Percentiles rank a stretch among this genome's conserved stretches.
Evolutionary conservation across 2,329 filamentous ascomycete species (phyloP).

Genomic region (Trichoderma koningii): DNA sequence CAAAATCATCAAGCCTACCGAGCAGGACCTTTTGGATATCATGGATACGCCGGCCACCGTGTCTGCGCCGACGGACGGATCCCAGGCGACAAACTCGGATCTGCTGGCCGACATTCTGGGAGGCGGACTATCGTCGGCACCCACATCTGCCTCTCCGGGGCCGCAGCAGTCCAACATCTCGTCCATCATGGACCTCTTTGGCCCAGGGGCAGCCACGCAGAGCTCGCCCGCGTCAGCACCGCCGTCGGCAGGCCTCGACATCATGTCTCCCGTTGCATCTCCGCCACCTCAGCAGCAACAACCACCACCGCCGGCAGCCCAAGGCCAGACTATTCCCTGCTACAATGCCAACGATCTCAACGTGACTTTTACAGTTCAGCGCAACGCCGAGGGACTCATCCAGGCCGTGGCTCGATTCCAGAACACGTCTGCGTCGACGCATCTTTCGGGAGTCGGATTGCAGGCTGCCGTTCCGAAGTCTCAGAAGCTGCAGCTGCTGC

Average conservation of each 20-base stretch:
- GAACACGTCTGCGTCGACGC: slow-evolving; percentile 68
- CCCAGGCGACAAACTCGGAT: slow-evolving; percentile 74
- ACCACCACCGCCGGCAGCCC: slow-evolving; percentile 41
- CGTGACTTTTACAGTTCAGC: slow-evolving; percentile 80
- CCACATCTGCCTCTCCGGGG: slow-evolving; percentile 45
- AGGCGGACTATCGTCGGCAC: slow-evolving; percentile 54
- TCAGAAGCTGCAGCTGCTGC: slow-evolving; percentile 89
- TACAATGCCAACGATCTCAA: slow-evolving; percentile 86
- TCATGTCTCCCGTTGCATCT: slow-evolving; percentile 51
- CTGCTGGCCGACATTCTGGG: slow-evolving; percentile 90
- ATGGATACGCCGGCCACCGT: slow-evolving; percentile 72
- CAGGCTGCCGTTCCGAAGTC: slow-evolving; percentile 96
- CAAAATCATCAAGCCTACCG: slow-evolving; percentile 78
- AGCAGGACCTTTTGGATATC: slow-evolving; percentile 89
- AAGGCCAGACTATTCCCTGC: slow-evolving; percentile 64
- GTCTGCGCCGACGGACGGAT: slow-evolving; percentile 53
- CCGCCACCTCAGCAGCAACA: slow-evolving; percentile 50
- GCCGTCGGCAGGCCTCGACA: slow-evolving; percentile 50
- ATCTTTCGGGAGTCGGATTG: slow-evolving; percentile 74
- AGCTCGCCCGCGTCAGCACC: slow-evolving; percentile 35
- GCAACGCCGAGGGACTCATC: slow-evolving; percentile 75
- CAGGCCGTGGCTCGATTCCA: slow-evolving; percentile 83
- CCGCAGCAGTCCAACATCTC: slow-evolving; percentile 59
- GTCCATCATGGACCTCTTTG: slow-evolving; percentile 91
- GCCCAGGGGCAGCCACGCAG: slow-evolving; percentile 46